These are phyloP conservation scores for Trypanosomatidae sp. DNA, from an alignment of 208 protist species.

Conservation along the genomic window DNA sequence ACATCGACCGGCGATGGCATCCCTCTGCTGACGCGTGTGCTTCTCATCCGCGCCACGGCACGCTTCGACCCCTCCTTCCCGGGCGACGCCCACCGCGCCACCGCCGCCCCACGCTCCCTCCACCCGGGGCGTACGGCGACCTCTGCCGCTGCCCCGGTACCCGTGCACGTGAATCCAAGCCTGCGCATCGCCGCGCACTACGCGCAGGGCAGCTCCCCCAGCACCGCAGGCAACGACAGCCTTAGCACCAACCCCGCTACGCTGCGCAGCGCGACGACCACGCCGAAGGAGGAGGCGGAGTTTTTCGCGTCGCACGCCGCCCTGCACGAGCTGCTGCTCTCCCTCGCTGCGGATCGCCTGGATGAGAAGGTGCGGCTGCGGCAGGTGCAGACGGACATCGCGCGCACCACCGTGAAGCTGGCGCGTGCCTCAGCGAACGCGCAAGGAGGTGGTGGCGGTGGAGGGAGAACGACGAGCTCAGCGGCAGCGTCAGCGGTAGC, in stretches of 20 bases:
- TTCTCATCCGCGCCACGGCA: conserved; percentile 25
- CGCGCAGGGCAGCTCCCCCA: no score
- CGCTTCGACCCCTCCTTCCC: conserved; percentile 7
- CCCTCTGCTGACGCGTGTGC: conserved; percentile 25
- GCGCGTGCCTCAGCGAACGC: no score
- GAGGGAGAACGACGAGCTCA: no score
- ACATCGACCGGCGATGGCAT: conserved; percentile 10
- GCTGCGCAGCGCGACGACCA: conserved; percentile 3
- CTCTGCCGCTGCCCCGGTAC: no score
- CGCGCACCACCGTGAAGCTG: conserved; percentile 18
- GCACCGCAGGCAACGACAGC: no score
- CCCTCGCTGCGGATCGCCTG: conserved; percentile 30
- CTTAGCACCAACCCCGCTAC: no score
- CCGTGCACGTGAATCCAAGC: background rate
- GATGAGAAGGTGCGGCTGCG: conserved; percentile 16
- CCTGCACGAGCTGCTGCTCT: conserved; percentile 30
- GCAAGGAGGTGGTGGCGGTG: no score
- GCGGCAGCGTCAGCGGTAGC: no score
- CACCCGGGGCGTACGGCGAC: no score
- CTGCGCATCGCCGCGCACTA: conserved; percentile 26
- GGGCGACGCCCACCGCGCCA: background rate
- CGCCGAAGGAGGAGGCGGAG: conserved; percentile 27
- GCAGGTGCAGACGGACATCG: conserved; percentile 7
- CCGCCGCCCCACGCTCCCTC: no score
- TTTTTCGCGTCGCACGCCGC: conserved; percentile 16